phyloP scores from a whole-genome alignment of 2,329 filamentous ascomycete genomes.

The Fusarium sp. region DNA sequence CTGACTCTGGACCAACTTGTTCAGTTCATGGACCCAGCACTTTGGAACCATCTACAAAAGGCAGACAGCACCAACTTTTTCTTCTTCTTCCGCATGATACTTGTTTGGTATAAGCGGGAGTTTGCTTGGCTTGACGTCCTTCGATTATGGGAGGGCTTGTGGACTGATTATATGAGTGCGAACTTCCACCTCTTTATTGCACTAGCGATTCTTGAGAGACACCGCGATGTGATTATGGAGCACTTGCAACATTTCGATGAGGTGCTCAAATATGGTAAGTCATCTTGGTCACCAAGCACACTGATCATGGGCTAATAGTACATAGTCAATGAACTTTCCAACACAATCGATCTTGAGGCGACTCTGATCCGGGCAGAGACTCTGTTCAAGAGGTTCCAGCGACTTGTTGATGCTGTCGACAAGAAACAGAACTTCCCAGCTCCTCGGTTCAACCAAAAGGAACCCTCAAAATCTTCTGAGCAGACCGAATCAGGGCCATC shows the following conservation, averaged over 20 bases:
- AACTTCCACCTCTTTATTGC: slow-evolving; percentile 97
- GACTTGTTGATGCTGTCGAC: slow-evolving; percentile 89
- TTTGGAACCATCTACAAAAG: slow-evolving; percentile 88
- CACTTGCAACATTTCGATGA: slow-evolving; percentile 96
- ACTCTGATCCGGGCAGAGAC: slow-evolving; percentile 89
- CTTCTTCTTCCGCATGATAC: slow-evolving; percentile 99
- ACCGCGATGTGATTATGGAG: slow-evolving; percentile 94
- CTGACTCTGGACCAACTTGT: slow-evolving; percentile 92
- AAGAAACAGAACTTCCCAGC: slow-evolving; percentile 87
- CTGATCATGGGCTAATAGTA: slow-evolving; percentile 24
- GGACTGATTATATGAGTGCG: slow-evolving; percentile 90
- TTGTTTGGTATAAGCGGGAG: slow-evolving; percentile 99
- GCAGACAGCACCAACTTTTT: slow-evolving; percentile 99
- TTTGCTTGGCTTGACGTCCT: slow-evolving; percentile 90
- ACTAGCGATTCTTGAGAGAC: slow-evolving; percentile 92
- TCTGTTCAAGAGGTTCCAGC: slow-evolving; percentile 87
- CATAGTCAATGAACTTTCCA: slow-evolving; percentile 91
- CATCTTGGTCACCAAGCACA: background rate
- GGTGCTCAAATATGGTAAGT: slow-evolving; percentile 91
- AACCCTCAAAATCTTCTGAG: slow-evolving; percentile 25
- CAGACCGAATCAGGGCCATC: slow-evolving; percentile 10
- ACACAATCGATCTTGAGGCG: slow-evolving; percentile 88
- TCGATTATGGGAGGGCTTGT: slow-evolving; percentile 89
- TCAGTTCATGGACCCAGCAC: slow-evolving; percentile 93
- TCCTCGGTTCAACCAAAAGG: slow-evolving; percentile 46